A percentile compares a stretch with the other conserved stretches of the same genome.
phyloP scores from a whole-genome alignment of 352 stramenopile genomes.

The Aphanomyces stellatus region DNA sequence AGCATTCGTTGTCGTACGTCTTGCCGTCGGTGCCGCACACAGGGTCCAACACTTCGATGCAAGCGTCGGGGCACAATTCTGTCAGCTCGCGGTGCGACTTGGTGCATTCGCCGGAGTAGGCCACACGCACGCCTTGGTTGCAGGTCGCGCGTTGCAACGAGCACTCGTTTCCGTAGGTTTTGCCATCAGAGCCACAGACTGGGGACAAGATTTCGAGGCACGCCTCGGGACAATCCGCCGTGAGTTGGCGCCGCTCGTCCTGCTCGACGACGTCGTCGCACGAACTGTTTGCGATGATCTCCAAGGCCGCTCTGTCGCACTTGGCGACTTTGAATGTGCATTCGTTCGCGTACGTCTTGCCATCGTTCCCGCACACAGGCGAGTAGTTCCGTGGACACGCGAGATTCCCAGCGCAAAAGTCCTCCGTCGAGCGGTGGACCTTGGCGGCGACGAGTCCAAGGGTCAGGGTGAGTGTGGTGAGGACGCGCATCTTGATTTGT shows the following conservation, averaged over 20 bases:
- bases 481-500: too few relatives aligned
- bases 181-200: conserved; percentile 40
- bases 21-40: conserved; percentile 52
- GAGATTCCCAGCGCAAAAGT: not conserved
- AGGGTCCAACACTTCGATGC: conserved; percentile 35
- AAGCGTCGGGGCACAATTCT: conserved; percentile 26
- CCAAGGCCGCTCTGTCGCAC: not conserved
- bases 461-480: not conserved
- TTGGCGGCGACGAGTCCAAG: not conserved
- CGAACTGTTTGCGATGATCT: not conserved
- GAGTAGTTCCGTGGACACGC: not conserved
- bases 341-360: conserved; percentile 16
- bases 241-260: too few relatives aligned
- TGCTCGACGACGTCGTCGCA: too few relatives aligned
- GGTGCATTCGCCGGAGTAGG: too few relatives aligned
- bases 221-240: not conserved
- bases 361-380: conserved; percentile 19
- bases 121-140: not conserved
- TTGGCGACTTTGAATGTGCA: conserved; percentile 2
- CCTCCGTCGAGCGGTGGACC: not conserved
- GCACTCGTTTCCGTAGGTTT: conserved; percentile 40
- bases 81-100: not conserved
- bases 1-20: conserved; percentile 27
- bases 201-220: conserved; percentile 37
- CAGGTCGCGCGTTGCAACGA: not conserved